Evolutionary conservation across 768 basidiomycete genomes (phyloP).

Genomic region (Lentinula raphanica): DNA sequence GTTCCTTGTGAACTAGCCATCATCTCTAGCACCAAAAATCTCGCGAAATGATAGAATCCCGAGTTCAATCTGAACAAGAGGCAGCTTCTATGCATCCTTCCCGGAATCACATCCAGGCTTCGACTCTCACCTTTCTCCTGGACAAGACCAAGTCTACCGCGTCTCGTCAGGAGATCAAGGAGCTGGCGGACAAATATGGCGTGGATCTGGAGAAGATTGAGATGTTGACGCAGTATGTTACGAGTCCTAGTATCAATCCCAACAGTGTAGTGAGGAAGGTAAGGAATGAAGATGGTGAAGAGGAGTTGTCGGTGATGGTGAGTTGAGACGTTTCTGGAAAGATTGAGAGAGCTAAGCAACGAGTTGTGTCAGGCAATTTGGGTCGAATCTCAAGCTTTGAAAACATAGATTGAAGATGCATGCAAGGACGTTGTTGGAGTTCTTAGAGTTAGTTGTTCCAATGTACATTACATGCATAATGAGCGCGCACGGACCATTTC

Average conservation of each 20-base stretch:
- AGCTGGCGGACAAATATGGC: conserved; percentile 48
- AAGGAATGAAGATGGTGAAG: conserved; percentile 50
- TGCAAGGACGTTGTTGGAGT: too few relatives aligned
- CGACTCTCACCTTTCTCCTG: conserved; percentile 50
- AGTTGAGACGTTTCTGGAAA: conserved; percentile 17
- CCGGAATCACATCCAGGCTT: conserved; percentile 52
- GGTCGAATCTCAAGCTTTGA: conserved; percentile 28
- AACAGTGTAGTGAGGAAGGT: conserved; percentile 36
- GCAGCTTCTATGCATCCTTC: conserved; percentile 35
- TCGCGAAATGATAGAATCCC: conserved; percentile 46
- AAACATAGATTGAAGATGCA: background rate
- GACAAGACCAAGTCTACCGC: conserved; percentile 53
- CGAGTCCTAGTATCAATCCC: conserved; percentile 55
- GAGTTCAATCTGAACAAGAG: conserved; percentile 51
- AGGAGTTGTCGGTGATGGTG: conserved; percentile 46
- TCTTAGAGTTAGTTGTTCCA: background rate
- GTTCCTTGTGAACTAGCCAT: background rate
- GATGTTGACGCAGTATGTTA: conserved; percentile 51
- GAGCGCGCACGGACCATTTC: background rate
- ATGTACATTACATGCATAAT: background rate
- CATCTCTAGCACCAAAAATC: conserved; percentile 19
- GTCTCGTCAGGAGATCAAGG: conserved; percentile 36
- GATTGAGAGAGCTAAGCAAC: too few relatives aligned
- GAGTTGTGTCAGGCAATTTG: conserved; percentile 34
- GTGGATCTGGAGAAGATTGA: conserved; percentile 51